These are phyloP conservation scores for Leptographium galeiforme DNA, from an alignment of 2,329 filamentous ascomycete genomes.

Conservation along the genomic window DNA sequence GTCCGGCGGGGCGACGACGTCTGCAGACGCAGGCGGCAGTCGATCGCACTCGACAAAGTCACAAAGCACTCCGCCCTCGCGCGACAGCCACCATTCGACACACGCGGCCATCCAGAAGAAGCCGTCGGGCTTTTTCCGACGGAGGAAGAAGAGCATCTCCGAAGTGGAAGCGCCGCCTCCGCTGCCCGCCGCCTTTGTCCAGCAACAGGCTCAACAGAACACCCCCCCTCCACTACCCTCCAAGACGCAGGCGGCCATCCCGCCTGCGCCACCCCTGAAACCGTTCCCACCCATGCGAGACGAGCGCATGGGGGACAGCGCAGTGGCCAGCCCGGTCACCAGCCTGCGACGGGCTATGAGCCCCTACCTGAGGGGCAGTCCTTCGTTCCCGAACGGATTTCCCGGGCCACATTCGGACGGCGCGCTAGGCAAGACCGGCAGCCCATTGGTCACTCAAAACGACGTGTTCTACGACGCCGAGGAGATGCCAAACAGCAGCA, in stretches of 20 bases:
- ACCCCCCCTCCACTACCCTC: slow-evolving; percentile 19
- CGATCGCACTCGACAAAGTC: slow-evolving; percentile 31
- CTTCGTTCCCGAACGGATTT: slow-evolving; percentile 5
- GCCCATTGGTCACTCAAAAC: background rate
- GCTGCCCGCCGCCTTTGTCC: slow-evolving; percentile 28
- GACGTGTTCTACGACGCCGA: background rate
- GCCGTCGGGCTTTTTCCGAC: slow-evolving; percentile 83
- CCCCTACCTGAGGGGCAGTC: slow-evolving; percentile 50
- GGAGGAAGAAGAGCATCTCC: slow-evolving; percentile 78
- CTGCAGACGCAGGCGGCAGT: slow-evolving; percentile 18
- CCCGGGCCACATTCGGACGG: background rate
- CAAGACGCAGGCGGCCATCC: slow-evolving; percentile 20
- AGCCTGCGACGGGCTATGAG: slow-evolving; percentile 80
- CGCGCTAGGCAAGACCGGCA: background rate
- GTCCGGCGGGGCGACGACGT: slow-evolving; percentile 16
- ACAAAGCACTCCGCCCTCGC: slow-evolving; percentile 32
- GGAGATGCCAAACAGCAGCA: background rate
- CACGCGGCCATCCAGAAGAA: slow-evolving; percentile 63
- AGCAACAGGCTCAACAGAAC: slow-evolving; percentile 4
- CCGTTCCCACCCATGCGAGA: slow-evolving; percentile 17
- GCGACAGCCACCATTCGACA: slow-evolving; percentile 34
- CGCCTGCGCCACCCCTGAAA: slow-evolving; percentile 20
- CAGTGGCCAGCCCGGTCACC: slow-evolving; percentile 53
- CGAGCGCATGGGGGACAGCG: slow-evolving; percentile 17
- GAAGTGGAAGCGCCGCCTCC: slow-evolving; percentile 49